Conservation (phyloP, 495 filamentous ascomycete genomes). For the Podospora appendiculata region DNA sequence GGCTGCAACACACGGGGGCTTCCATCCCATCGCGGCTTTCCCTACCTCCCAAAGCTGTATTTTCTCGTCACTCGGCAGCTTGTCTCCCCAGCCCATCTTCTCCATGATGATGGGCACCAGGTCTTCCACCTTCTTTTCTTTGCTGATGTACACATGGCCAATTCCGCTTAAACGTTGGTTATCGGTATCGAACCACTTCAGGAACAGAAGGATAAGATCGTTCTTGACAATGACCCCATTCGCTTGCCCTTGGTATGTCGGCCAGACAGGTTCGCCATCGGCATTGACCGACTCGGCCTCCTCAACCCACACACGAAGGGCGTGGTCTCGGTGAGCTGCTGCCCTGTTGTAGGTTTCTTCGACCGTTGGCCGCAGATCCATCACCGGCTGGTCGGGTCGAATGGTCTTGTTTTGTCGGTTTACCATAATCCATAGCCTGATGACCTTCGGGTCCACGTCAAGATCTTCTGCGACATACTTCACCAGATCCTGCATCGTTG, state of each 20-base stretch:
- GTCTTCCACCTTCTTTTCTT: slow-evolving; percentile 79
- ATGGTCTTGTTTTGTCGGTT: slow-evolving; percentile 97
- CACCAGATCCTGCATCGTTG: slow-evolving; percentile 67
- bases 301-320: slow-evolving; percentile 84
- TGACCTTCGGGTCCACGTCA: slow-evolving; percentile 49
- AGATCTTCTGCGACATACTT: slow-evolving; percentile 60
- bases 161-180: slow-evolving; percentile 67
- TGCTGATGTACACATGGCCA: slow-evolving; percentile 77
- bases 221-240: slow-evolving; percentile 40
- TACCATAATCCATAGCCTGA: slow-evolving; percentile 94
- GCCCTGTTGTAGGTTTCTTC: slow-evolving; percentile 66
- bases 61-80: slow-evolving; percentile 40
- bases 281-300: slow-evolving; percentile 53
- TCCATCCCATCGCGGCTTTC: neutral
- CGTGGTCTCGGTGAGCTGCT: slow-evolving; percentile 53
- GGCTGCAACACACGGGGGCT: neutral
- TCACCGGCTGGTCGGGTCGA: slow-evolving; percentile 78
- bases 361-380: slow-evolving; percentile 67
- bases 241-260: slow-evolving; percentile 42
- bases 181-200: slow-evolving; percentile 83
- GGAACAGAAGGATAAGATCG: slow-evolving; percentile 68
- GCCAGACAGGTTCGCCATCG: slow-evolving; percentile 63
- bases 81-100: slow-evolving; percentile 79
- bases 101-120: slow-evolving; percentile 72
- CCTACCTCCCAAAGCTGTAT: slow-evolving; percentile 68